Percentiles rank a stretch among this genome's conserved stretches.
Evolutionary conservation across 2,329 filamentous ascomycete species (phyloP).

Genomic region (Tolypocladium tropicale): DNA sequence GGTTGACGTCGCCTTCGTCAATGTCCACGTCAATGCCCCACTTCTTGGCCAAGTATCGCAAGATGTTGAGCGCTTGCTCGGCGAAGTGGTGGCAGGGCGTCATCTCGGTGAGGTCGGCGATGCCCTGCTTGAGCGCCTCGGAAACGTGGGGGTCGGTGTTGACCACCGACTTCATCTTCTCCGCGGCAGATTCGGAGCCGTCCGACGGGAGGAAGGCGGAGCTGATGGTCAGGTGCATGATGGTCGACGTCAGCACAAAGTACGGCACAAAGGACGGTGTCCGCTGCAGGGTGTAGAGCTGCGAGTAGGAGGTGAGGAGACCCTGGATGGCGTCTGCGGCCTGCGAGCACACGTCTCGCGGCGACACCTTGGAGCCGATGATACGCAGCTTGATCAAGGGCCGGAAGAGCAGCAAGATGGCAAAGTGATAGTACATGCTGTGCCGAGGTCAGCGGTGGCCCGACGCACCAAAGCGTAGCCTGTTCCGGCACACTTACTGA

Average conservation of each 20-base stretch:
- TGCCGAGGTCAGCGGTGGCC: conserved; percentile 2
- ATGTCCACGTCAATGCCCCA: conserved; percentile 48
- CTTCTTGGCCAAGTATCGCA: conserved; percentile 45
- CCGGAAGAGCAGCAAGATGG: conserved; percentile 63
- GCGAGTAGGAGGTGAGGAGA: conserved; percentile 44
- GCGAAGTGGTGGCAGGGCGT: conserved; percentile 50
- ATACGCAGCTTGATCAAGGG: conserved; percentile 58
- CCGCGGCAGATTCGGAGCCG: conserved; percentile 5
- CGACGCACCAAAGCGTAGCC: background rate
- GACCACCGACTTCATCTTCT: conserved; percentile 20
- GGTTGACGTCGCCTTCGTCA: conserved; percentile 10
- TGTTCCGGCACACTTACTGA: conserved; percentile 43
- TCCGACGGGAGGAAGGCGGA: conserved; percentile 18
- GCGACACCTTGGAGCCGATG: conserved; percentile 51
- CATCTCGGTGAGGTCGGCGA: conserved; percentile 50
- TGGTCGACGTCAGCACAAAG: conserved; percentile 50
- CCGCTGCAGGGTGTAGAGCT: conserved; percentile 45
- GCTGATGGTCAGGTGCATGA: conserved; percentile 48
- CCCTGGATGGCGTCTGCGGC: conserved; percentile 50
- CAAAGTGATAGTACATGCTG: conserved; percentile 62
- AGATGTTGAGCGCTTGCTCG: conserved; percentile 49
- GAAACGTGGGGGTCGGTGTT: conserved; percentile 28
- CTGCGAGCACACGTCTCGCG: conserved; percentile 55
- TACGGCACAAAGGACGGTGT: conserved; percentile 53
- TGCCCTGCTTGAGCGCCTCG: conserved; percentile 40